Conservation (phyloP, 768 basidiomycete species). For the Sporobolomyces pararoseus region DNA sequence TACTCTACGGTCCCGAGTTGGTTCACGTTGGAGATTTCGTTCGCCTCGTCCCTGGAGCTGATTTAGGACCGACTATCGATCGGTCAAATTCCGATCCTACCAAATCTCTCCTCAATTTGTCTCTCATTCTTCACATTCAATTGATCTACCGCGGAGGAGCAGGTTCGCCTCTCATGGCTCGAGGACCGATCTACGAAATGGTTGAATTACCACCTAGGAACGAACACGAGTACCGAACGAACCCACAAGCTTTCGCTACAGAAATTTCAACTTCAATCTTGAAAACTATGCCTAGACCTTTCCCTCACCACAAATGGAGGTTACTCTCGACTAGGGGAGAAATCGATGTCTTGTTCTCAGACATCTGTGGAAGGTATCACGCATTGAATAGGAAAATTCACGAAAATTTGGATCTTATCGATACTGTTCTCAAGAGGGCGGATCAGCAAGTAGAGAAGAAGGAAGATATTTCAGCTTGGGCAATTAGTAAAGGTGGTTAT, state of each 20-base stretch:
- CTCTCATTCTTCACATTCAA: conserved; percentile 28
- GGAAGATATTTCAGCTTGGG: background rate
- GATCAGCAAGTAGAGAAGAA: background rate
- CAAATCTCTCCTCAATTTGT: background rate
- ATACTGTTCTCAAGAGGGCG: background rate
- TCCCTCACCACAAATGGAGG: conserved; percentile 33
- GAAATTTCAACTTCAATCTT: background rate
- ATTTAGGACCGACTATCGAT: background rate
- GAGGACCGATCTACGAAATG: conserved; percentile 31
- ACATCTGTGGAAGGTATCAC: conserved; percentile 30
- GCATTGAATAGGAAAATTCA: background rate
- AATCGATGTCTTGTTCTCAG: conserved; percentile 7
- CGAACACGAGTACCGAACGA: background rate
- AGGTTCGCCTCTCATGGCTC: conserved; percentile 20
- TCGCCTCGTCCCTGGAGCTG: conserved; percentile 13
- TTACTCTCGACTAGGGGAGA: background rate
- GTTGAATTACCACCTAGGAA: background rate
- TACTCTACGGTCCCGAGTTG: conserved; percentile 33
- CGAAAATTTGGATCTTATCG: background rate
- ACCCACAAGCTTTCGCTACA: background rate
- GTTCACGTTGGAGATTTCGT: conserved; percentile 28
- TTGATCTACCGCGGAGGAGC: conserved; percentile 18
- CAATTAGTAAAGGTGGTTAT: background rate
- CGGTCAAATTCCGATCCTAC: background rate
- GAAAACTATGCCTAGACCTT: conserved; percentile 5